Percentiles rank a stretch among this genome's conserved stretches.
phyloP scores from a whole-genome alignment of 805 yeast species.

The Nakazawaea populi region DNA sequence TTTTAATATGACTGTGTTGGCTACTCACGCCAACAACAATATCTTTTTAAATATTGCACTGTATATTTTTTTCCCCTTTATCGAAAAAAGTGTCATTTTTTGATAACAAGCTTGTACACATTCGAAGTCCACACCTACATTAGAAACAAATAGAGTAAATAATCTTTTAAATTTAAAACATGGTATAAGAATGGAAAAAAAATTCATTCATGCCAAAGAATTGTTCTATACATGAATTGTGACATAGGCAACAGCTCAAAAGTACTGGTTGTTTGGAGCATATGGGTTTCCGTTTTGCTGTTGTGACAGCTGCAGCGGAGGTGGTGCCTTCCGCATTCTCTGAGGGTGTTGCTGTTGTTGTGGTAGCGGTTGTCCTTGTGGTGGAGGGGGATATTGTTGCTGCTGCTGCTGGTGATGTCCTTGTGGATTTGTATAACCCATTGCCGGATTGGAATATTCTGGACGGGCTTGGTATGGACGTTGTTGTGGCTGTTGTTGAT shows the following conservation, averaged over 20 bases:
- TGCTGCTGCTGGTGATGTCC: conserved; percentile 3
- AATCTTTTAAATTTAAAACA: too few species aligned
- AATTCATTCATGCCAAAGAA: too few species aligned
- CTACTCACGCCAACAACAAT: too few species aligned
- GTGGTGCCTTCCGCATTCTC: neutral
- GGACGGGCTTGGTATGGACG: conserved; percentile 2
- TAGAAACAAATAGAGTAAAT: too few species aligned
- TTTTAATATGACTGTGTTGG: too few species aligned
- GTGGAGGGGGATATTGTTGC: neutral
- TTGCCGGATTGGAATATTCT: conserved; percentile 7
- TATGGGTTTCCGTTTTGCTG: conserved; percentile 6
- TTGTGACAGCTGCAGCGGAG: neutral
- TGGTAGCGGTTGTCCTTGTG: neutral
- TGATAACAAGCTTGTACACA: too few species aligned
- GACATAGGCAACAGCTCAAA: neutral
- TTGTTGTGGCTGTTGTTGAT: neutral
- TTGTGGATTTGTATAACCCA: conserved; percentile 8
- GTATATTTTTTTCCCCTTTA: too few species aligned
- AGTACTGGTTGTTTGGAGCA: neutral
- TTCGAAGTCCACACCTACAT: too few species aligned
- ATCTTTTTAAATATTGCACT: too few species aligned
- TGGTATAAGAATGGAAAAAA: too few species aligned
- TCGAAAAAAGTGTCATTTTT: too few species aligned
- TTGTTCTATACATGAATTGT: too few species aligned
- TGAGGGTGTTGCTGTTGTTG: neutral